Conservation (phyloP, 1,284 basidiomycete species). For the Pseudozyma flocculosa region DNA sequence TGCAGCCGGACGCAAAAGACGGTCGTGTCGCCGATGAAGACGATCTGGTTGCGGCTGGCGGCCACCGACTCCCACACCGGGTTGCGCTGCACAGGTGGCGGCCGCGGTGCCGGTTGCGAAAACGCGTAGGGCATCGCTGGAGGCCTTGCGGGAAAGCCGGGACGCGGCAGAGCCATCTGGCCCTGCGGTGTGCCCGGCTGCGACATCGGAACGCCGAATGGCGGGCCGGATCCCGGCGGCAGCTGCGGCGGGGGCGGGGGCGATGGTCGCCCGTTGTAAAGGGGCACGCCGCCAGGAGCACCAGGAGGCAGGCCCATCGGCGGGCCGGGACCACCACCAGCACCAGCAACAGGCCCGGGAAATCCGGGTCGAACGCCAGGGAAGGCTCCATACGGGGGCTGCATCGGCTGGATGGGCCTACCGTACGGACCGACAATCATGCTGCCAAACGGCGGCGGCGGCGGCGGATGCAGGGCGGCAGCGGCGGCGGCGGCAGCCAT, state of each 20-base stretch:
- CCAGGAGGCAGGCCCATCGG: slow-evolving; percentile 11
- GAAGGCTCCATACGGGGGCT: slow-evolving; percentile 20
- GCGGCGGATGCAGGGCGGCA: slow-evolving; percentile 29
- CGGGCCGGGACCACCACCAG: slow-evolving; percentile 8
- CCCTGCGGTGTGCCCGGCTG: not conserved
- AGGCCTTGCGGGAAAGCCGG: not conserved
- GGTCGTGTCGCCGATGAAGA: slow-evolving; percentile 53
- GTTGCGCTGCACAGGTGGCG: slow-evolving; percentile 41
- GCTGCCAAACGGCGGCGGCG: slow-evolving; percentile 11
- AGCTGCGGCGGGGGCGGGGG: not conserved
- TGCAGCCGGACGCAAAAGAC: slow-evolving; percentile 48
- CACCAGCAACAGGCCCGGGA: slow-evolving; percentile 2
- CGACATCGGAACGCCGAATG: slow-evolving; percentile 2
- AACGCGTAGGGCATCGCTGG: slow-evolving; percentile 40
- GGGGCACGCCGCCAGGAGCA: slow-evolving; percentile 16
- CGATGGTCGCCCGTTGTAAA: too few species aligned
- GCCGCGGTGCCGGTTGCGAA: slow-evolving; percentile 22
- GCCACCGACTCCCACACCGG: slow-evolving; percentile 52
- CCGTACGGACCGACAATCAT: slow-evolving; percentile 19
- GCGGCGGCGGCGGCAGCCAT: slow-evolving; percentile 1
- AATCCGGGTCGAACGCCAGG: slow-evolving; percentile 25
- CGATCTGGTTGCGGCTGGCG: slow-evolving; percentile 51
- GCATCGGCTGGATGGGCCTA: slow-evolving; percentile 15
- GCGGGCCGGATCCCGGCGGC: not conserved
- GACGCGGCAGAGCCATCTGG: not conserved